A percentile compares a stretch with the other conserved stretches of the same genome.
Evolutionary conservation across 2,329 filamentous ascomycete species (phyloP).

Genomic region (Cladosporium austrohemisphaericum): DNA sequence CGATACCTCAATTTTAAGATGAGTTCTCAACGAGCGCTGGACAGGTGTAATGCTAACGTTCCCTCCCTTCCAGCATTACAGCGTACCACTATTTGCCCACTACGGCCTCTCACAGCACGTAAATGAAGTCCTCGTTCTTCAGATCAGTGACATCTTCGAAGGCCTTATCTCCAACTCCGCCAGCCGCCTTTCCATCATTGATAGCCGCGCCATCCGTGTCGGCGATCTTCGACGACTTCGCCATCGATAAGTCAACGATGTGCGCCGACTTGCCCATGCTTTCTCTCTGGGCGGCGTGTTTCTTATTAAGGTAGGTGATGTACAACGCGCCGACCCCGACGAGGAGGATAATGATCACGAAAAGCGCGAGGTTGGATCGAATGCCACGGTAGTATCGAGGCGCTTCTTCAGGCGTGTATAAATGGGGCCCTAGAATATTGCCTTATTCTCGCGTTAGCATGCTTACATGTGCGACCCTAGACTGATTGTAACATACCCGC

Average conservation of each 20-base stretch:
- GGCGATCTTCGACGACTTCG: conserved; percentile 44
- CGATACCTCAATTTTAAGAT: too few relatives aligned
- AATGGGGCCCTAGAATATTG: conserved; percentile 63
- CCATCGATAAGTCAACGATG: conserved; percentile 58
- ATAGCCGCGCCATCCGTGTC: conserved; percentile 23
- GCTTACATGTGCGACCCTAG: too few relatives aligned
- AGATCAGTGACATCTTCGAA: conserved; percentile 59
- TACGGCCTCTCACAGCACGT: conserved; percentile 53
- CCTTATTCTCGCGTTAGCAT: conserved; percentile 48
- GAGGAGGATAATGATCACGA: conserved; percentile 56
- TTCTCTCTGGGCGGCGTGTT: conserved; percentile 53
- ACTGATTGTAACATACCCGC: too few relatives aligned
- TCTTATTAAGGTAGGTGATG: conserved; percentile 52
- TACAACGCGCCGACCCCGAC: conserved; percentile 45
- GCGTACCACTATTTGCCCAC: too few relatives aligned
- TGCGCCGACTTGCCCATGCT: conserved; percentile 57
- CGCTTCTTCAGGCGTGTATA: conserved; percentile 60
- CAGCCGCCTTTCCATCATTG: conserved; percentile 30
- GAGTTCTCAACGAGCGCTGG: too few relatives aligned
- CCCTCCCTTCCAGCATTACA: too few relatives aligned
- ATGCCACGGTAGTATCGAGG: conserved; percentile 58
- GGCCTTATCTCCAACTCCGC: conserved; percentile 43
- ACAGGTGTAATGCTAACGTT: too few relatives aligned
- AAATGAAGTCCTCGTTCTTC: conserved; percentile 63
- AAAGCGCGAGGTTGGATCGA: conserved; percentile 58